A percentile compares a stretch with the other conserved stretches of the same genome.
phyloP scores from a whole-genome alignment of 768 basidiomycete genomes.

The Auriscalpium orientale region DNA sequence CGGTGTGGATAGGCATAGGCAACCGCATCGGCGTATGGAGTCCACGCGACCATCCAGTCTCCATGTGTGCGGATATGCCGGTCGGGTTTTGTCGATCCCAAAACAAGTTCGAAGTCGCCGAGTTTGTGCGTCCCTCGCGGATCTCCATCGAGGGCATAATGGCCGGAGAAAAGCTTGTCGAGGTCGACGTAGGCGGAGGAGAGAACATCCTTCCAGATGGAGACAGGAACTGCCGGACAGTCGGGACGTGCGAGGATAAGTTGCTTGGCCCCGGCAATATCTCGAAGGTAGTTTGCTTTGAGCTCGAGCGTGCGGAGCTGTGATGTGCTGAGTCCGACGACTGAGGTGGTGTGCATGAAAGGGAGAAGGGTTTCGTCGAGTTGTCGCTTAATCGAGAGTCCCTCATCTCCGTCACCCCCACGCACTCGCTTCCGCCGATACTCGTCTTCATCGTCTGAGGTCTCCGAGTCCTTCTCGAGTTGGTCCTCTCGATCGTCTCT shows the following conservation, averaged over 20 bases:
- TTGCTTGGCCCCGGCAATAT: slow-evolving; percentile 6
- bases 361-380: not conserved
- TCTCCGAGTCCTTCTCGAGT: not conserved
- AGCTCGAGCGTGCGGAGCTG: not conserved
- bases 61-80: slow-evolving; percentile 10
- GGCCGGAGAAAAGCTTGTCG: slow-evolving; percentile 18
- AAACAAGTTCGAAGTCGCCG: slow-evolving; percentile 14
- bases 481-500: not conserved
- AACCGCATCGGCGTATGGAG: slow-evolving; percentile 9
- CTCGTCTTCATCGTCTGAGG: not conserved
- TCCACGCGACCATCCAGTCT: slow-evolving; percentile 23
- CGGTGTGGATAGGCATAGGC: slow-evolving; percentile 23
- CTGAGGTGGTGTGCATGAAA: not conserved
- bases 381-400: not conserved
- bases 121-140: slow-evolving; percentile 11
- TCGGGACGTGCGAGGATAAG: not conserved
- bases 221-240: slow-evolving; percentile 19
- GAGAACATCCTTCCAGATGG: slow-evolving; percentile 23
- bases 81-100: slow-evolving; percentile 6
- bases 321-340: not conserved
- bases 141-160: slow-evolving; percentile 10
- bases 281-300: not conserved
- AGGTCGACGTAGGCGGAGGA: slow-evolving; percentile 22
- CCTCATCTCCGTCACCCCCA: not conserved
- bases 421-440: not conserved